A percentile compares a stretch with the other conserved stretches of the same genome.
Conservation (phyloP, 805 yeast genomes). For the Lachancea fermentati region DNA sequence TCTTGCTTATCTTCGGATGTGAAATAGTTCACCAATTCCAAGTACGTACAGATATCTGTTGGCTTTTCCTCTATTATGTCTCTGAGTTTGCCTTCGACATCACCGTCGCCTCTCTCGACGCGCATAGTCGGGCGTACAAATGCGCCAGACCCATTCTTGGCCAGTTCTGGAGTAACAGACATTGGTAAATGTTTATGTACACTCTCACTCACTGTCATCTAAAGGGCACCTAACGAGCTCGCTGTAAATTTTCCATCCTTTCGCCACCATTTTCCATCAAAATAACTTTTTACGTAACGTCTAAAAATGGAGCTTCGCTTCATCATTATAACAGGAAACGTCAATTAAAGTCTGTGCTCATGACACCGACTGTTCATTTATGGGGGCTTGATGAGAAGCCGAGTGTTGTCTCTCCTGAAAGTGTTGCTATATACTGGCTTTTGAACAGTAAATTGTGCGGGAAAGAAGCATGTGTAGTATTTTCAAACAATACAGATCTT, state of each 20-base stretch:
- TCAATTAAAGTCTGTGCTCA: neutral
- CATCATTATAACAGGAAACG: too few relatives aligned
- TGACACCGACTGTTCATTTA: conserved; percentile 17
- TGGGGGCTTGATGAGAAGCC: conserved; percentile 28
- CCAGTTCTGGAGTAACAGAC: conserved; percentile 14
- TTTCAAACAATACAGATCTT: conserved; percentile 53
- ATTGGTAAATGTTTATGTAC: neutral
- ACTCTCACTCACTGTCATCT: neutral
- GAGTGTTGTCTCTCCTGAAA: conserved; percentile 25
- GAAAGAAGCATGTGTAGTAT: conserved; percentile 35
- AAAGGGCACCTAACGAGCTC: too few relatives aligned
- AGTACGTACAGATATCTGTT: conserved; percentile 52
- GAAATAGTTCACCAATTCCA: conserved; percentile 42
- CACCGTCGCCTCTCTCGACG: conserved; percentile 22
- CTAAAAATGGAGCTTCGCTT: neutral
- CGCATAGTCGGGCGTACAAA: conserved; percentile 11
- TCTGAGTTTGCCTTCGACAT: conserved; percentile 53
- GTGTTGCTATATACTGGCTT: conserved; percentile 28
- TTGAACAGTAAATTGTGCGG: conserved; percentile 11
- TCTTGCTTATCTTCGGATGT: conserved; percentile 54
- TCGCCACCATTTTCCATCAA: neutral
- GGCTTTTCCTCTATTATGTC: conserved; percentile 49
- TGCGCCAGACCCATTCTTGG: conserved; percentile 3
- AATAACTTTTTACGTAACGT: neutral
- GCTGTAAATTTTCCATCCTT: neutral